Evolutionary conservation across 345 rosid species (phyloP).

Genomic region (Ceriops decandra): DNA sequence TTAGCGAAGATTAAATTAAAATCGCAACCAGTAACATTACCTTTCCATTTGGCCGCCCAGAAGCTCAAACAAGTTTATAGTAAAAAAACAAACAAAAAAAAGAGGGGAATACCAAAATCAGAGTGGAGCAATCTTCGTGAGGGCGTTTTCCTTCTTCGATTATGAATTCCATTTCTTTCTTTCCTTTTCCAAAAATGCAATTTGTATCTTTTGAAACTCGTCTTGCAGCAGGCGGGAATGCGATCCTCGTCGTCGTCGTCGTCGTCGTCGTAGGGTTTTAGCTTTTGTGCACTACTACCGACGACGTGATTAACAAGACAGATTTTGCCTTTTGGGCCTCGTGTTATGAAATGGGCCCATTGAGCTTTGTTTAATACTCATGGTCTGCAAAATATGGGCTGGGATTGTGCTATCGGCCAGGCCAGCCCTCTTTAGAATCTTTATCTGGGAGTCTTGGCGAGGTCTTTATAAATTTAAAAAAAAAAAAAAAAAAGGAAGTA

Average conservation of each 20-base stretch:
- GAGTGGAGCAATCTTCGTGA: slow-evolving; percentile 53
- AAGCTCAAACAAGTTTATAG: background rate
- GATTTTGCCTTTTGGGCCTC: slow-evolving; percentile 4
- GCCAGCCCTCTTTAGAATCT: too few relatives aligned
- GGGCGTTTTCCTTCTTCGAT: slow-evolving; percentile 49
- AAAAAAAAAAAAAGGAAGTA: too few relatives aligned
- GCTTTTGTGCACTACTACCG: background rate
- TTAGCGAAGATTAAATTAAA: background rate
- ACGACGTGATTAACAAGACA: slow-evolving; percentile 28
- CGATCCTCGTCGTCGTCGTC: too few relatives aligned
- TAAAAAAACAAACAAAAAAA: background rate
- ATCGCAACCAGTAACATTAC: too few relatives aligned
- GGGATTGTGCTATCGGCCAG: background rate
- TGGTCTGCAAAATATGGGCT: background rate
- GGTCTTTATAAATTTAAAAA: too few relatives aligned
- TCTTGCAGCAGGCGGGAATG: background rate
- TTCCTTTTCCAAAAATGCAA: background rate
- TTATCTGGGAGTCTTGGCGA: too few relatives aligned
- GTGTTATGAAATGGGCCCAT: background rate
- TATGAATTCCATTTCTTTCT: slow-evolving; percentile 56
- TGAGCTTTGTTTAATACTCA: too few relatives aligned
- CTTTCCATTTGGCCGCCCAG: background rate
- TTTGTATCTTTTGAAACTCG: background rate
- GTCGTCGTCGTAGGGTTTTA: background rate
- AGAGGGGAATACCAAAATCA: slow-evolving; percentile 51